Evolutionary conservation across 75 land plant genomes (phyloP).

Genomic region (Cryptomeria japonica): DNA sequence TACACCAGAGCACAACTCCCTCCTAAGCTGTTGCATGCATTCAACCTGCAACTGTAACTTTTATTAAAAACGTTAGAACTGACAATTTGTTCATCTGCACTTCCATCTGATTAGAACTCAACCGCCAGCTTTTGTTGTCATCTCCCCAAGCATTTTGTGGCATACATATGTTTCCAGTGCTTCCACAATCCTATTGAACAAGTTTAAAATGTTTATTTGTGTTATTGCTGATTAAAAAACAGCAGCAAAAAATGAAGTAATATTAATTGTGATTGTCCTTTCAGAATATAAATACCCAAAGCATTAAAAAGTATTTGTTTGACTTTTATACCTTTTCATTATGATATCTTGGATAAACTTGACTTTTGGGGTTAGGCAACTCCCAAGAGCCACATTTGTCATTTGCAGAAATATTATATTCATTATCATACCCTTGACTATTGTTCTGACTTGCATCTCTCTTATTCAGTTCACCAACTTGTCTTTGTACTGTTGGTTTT

Average conservation of each 20-base stretch:
- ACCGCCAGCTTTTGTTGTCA: not conserved
- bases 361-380: constrained; percentile 13
- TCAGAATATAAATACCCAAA: not conserved
- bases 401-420: constrained; percentile 16
- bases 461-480: constrained; percentile 50
- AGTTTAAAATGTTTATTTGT: not conserved
- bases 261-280: not conserved
- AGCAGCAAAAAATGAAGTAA: not conserved
- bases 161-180: not conserved
- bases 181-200: not conserved
- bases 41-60: not conserved
- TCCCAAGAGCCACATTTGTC: constrained; percentile 13
- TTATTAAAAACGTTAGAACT: not conserved
- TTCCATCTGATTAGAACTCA: not conserved
- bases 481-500: constrained; percentile 63
- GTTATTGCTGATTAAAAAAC: not conserved
- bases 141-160: not conserved
- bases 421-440: constrained; percentile 7
- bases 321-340: not conserved
- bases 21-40: not conserved
- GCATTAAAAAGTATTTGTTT: not conserved
- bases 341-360: not conserved
- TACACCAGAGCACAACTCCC: not conserved
- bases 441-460: constrained; percentile 11
- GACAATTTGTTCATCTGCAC: not conserved